phyloP scores from a whole-genome alignment of 805 yeast genomes.

The Candida xiaguanensis region DNA sequence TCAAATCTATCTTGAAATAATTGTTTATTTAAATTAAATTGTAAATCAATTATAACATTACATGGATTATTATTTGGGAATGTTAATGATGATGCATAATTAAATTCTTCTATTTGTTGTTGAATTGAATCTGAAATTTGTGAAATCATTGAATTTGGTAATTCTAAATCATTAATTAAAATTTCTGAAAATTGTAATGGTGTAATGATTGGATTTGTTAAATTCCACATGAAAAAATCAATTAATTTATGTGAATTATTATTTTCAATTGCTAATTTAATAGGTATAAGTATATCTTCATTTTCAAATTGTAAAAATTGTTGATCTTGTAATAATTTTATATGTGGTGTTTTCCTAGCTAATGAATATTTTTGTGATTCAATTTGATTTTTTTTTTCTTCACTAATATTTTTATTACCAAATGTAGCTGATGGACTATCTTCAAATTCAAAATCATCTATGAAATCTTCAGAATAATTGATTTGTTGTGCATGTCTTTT shows the following conservation, averaged over 20 bases:
- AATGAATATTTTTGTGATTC: slow-evolving; percentile 22
- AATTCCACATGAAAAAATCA: slow-evolving; percentile 74
- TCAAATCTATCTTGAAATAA: slow-evolving; percentile 90
- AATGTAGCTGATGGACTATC: slow-evolving; percentile 20
- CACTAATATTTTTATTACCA: slow-evolving; percentile 5
- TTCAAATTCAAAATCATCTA: slow-evolving; percentile 50
- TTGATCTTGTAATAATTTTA: slow-evolving; percentile 19
- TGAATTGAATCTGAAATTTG: slow-evolving; percentile 68
- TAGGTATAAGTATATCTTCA: slow-evolving; percentile 56
- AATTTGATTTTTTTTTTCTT: slow-evolving; percentile 12
- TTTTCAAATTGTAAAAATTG: slow-evolving; percentile 22
- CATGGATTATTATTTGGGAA: slow-evolving; percentile 55
- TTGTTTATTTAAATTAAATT: slow-evolving; percentile 78
- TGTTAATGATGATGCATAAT: slow-evolving; percentile 57
- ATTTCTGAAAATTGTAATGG: slow-evolving; percentile 75
- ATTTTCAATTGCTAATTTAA: slow-evolving; percentile 60
- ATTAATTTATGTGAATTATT: slow-evolving; percentile 45
- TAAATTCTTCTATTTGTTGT: slow-evolving; percentile 77
- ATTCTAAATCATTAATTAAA: slow-evolving; percentile 78
- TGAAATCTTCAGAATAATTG: slow-evolving; percentile 68
- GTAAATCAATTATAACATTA: slow-evolving; percentile 76
- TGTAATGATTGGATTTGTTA: slow-evolving; percentile 58
- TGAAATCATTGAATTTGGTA: slow-evolving; percentile 60
- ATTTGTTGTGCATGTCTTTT: slow-evolving; percentile 68
- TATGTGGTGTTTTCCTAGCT: slow-evolving; percentile 22